Evolutionary conservation across 116 monocot genomes (phyloP).

Genomic region (Dioscorea cayenensis): DNA sequence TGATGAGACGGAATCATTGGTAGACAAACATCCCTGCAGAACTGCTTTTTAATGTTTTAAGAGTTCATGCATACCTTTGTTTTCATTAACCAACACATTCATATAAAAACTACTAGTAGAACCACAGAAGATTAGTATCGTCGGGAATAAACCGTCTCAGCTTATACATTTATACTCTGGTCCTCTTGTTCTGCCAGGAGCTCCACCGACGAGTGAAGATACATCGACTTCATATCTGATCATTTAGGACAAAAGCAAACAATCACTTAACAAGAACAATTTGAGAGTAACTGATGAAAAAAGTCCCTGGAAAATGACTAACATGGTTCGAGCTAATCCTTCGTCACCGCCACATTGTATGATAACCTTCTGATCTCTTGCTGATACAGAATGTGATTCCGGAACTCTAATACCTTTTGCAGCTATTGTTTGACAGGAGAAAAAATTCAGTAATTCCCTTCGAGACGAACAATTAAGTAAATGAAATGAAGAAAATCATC

Average conservation of each 20-base stretch:
- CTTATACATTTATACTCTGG: conserved; percentile 5
- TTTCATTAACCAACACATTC: not conserved
- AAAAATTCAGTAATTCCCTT: not conserved
- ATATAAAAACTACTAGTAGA: not conserved
- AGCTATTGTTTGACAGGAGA: conserved; percentile 20
- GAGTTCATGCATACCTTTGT: too few relatives aligned
- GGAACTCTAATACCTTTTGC: conserved; percentile 15
- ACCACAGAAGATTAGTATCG: not conserved
- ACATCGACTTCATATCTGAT: conserved; percentile 47
- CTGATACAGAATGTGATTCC: conserved; percentile 15
- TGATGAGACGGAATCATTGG: too few relatives aligned
- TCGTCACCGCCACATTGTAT: conserved; percentile 18
- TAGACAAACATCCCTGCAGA: too few relatives aligned
- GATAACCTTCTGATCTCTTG: conserved; percentile 28
- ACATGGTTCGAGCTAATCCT: not conserved
- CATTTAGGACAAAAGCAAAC: not conserved
- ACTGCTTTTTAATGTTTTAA: too few relatives aligned
- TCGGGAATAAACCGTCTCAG: not conserved
- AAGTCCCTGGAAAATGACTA: not conserved
- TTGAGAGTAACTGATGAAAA: not conserved
- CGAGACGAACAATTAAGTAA: not conserved
- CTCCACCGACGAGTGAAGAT: conserved; percentile 51
- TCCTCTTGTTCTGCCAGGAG: conserved; percentile 68
- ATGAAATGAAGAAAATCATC: not conserved
- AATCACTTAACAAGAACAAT: not conserved